Base-by-base conservation (phyloP, 1,139 yeast genomes). In the Magnusiomyces ingens region DNA sequence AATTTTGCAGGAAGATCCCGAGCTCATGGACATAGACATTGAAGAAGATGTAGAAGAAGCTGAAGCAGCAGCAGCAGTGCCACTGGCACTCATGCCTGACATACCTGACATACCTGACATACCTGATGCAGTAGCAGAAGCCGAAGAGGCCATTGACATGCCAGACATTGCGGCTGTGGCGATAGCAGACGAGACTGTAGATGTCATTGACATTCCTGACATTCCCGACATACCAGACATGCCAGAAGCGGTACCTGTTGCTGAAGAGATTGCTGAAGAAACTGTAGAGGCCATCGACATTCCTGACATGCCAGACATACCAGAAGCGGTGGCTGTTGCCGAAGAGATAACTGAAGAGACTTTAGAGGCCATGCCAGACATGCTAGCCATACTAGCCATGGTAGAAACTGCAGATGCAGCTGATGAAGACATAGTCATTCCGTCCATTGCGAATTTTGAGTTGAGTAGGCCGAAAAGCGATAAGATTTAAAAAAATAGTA, bases 1-100 rank as follows among this genome's bases (percentile, higher is more conserved):
- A 57, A 70, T 65, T 47, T 65, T 54, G 59, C 73, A 69, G 13
- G 54, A 45, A 41, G 54, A 36, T 45, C 57, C 52, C 52, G 49
- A 45, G 42, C 48, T 53, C 60, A 53, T 57, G 18, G 60, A 58
- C 64, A 59, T 61, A 29, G 50, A 55, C 60, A 55, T 58, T 57
- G 61, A 4, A 22, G 51, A 54, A 45, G 42, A 45, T 13, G 55
- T 51, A 26, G 56, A 22, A 32, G 53, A 36, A 3, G 57, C 17
- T 37, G 57, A 53, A n/a, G 57, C 48, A 21, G 60, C 32, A 17
- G 52, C 51, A 18, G 50, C 46, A 32, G 52, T 19, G 35, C 48
- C 38, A n/a, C 52, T 49, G n/a, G 58, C 37, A 17, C 52, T 48
- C 53, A 52, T 49, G 6, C 46, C 41, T 18, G 52, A 49, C 59